Evolutionary conservation across 129 eudicot species (phyloP).

Genomic region (Flaveria trinervia): DNA sequence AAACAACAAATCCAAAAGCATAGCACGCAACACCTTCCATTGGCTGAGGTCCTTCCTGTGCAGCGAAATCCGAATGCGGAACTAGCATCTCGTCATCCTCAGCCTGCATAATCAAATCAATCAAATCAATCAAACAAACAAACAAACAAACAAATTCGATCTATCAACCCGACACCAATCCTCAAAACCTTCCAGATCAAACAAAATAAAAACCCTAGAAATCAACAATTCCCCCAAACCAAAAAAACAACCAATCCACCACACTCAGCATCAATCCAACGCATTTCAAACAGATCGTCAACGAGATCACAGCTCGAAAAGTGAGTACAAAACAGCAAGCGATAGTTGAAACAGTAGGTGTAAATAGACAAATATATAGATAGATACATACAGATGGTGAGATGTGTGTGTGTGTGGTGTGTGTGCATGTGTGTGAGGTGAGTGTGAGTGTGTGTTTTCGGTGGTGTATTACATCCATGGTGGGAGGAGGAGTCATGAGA

Average conservation of each 20-base stretch:
- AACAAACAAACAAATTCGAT: conserved; percentile 28
- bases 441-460: conserved; percentile 2
- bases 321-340: conserved; percentile 9
- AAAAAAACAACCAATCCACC: background rate
- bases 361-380: background rate
- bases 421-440: conserved; percentile 25
- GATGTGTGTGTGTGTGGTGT: conserved; percentile 10
- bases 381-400: conserved; percentile 5
- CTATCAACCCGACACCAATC: conserved; percentile 12
- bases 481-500: conserved; percentile 62
- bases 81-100: conserved; percentile 91
- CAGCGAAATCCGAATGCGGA: conserved; percentile 68
- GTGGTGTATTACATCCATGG: conserved; percentile 44
- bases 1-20: conserved; percentile 8
- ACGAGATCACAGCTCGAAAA: conserved; percentile 26
- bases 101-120: conserved; percentile 46
- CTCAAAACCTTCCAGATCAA: conserved; percentile 25
- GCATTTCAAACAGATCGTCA: background rate
- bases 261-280: conserved; percentile 14
- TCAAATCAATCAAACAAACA: background rate
- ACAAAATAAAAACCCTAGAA: conserved; percentile 41
- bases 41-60: conserved; percentile 72
- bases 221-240: conserved; percentile 17
- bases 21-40: conserved; percentile 69
- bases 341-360: conserved; percentile 17